Base-by-base conservation (phyloP, 352 stramenopile species). In the Globisporangium nagaii region DNA sequence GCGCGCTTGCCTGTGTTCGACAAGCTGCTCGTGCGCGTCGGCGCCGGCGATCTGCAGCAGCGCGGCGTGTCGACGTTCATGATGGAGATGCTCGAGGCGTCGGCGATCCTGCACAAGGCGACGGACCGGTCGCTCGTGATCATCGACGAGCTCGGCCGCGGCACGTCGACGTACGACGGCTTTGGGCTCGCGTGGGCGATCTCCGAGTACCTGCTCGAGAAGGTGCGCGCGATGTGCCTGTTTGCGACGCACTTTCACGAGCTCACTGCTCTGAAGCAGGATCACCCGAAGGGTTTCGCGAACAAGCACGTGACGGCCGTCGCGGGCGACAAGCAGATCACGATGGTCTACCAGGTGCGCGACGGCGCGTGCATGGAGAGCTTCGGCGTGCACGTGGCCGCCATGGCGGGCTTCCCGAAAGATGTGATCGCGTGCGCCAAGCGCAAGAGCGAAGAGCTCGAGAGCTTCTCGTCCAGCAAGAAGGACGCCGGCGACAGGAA, bases 171-270 rank as follows among this genome's bases (percentile, higher is more conserved):
- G 10, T 98, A 97, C 75, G 96, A 99, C 71, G 96, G 96, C 7
- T 99, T 98, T 72, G 90, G 90, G 1, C 75, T 99, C 20, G 96
- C 96, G 4, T 98, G 96, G 85, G 95, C 97, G 15, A 99, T 99
- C 56, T 97, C 94, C 3, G 96, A 99, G 75, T 95, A 98, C 63
- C 75, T 99, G 19, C 73, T 98, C 28, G 77, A 84, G 10, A 92
- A 98, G 56, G 85, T 99, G 20, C 70, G 76, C 36, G 71, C 79
- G 2, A 79, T 90, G 67, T 89, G 78, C 48, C 63, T 93, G 31
- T 99, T 99, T 79, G 97, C 98, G 7, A 99, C 98, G 20, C 98
- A 99, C 73, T 99, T 99, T 63, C 97, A 99, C 75, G 98, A 99
- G 68, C 77, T 99, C 31, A 99, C 97, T 32, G 83, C 80, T 15